Evolutionary conservation across 179 eudicot genomes (phyloP).

Genomic region (Drosera spatulata): DNA sequence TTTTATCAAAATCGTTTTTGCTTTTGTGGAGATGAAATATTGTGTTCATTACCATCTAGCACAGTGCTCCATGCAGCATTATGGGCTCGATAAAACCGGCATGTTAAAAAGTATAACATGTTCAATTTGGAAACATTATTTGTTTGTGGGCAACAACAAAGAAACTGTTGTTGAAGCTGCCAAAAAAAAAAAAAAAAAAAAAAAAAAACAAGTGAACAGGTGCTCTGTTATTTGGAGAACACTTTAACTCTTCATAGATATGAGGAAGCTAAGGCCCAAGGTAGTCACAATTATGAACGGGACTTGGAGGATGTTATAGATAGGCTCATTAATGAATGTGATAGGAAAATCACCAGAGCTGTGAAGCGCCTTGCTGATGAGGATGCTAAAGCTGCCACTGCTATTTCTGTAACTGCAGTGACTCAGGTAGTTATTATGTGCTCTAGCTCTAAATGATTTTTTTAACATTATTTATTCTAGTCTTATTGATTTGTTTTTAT

Average conservation of each 20-base stretch:
- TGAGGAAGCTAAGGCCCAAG: conserved; percentile 77
- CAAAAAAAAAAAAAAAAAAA: too few species aligned
- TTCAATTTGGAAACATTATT: background rate
- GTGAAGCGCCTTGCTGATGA: conserved; percentile 92
- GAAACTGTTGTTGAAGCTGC: too few species aligned
- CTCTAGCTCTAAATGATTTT: background rate
- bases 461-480: background rate
- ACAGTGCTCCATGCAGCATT: too few species aligned
- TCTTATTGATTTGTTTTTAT: conserved; percentile 1
- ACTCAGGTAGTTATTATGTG: conserved; percentile 44
- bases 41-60: too few species aligned
- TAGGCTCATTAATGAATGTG: conserved; percentile 92
- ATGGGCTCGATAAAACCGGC: too few species aligned
- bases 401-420: conserved; percentile 88
- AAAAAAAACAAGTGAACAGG: background rate
- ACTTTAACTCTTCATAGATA: conserved; percentile 52
- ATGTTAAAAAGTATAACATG: background rate
- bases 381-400: conserved; percentile 98
- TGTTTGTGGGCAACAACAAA: too few species aligned
- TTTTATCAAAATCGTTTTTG: too few species aligned
- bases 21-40: too few species aligned
- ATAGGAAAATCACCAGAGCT: conserved; percentile 88
- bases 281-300: conserved; percentile 69
- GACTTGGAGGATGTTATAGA: conserved; percentile 95
- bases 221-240: background rate